These are phyloP conservation scores for Alisma plantagoaquatica DNA, from an alignment of 106 monocot species.

Conservation along the genomic window DNA sequence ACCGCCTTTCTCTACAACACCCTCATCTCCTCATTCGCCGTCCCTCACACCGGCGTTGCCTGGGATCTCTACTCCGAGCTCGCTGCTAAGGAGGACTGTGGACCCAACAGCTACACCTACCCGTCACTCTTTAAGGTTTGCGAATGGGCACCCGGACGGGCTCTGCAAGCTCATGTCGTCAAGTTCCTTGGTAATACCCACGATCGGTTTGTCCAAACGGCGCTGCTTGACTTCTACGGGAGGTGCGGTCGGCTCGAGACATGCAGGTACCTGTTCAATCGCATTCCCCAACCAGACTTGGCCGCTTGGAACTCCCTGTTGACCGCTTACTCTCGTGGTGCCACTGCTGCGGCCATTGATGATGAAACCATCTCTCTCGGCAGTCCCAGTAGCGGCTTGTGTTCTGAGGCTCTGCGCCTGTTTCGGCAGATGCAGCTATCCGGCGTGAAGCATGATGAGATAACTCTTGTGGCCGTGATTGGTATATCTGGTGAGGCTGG, in stretches of 20 bases:
- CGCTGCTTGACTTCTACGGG: conserved; percentile 29
- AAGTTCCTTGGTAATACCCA: conserved; percentile 18
- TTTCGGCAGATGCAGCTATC: conserved; percentile 19
- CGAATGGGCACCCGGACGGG: conserved; percentile 5
- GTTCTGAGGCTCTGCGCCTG: conserved; percentile 12
- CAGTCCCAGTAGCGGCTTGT: not conserved
- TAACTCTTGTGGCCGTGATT: conserved; percentile 25
- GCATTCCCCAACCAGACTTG: conserved; percentile 17
- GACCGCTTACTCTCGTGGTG: conserved; percentile 13
- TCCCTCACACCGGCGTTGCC: conserved; percentile 11
- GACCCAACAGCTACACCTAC: conserved; percentile 34
- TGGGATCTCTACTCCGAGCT: conserved; percentile 21
- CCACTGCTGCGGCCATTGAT: not conserved
- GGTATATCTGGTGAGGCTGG: conserved; percentile 27
- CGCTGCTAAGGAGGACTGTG: not conserved
- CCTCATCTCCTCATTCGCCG: conserved; percentile 31
- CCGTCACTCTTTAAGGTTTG: conserved; percentile 36
- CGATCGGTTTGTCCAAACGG: conserved; percentile 24
- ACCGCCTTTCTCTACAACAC: conserved; percentile 43
- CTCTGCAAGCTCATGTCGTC: conserved; percentile 36
- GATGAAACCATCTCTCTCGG: not conserved
- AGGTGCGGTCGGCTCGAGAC: conserved; percentile 2
- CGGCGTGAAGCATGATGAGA: conserved; percentile 18
- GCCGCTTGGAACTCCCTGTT: conserved; percentile 39
- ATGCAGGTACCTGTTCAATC: conserved; percentile 25